phyloP scores from a whole-genome alignment of 176 grass and related monocot species.

The Chloris gayana region DNA sequence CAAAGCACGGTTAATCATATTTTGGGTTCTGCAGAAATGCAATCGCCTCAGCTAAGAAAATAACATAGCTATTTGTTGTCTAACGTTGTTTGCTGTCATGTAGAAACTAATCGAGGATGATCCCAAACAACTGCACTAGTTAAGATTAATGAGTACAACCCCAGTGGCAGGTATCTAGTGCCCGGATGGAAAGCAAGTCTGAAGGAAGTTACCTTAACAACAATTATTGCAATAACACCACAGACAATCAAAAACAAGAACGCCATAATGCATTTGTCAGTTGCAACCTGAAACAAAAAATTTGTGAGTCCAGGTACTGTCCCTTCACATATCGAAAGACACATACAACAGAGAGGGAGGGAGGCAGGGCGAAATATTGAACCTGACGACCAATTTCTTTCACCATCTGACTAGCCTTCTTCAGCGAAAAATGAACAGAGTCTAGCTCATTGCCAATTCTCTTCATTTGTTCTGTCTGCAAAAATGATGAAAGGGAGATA shows the following conservation, averaged over 20 bases:
- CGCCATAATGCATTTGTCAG: slow-evolving; percentile 97
- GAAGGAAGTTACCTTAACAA: slow-evolving; percentile 99
- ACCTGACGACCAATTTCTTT: slow-evolving; percentile 78
- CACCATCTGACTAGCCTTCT: slow-evolving; percentile 69
- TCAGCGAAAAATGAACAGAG: slow-evolving; percentile 68
- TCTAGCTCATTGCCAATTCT: slow-evolving; percentile 64
- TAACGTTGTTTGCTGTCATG: too few relatives aligned
- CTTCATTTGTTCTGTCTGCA: slow-evolving; percentile 70
- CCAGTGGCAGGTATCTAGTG: too few relatives aligned
- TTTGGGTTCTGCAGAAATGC: neutral
- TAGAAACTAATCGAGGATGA: too few relatives aligned
- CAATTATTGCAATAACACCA: slow-evolving; percentile 87
- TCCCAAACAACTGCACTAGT: too few relatives aligned
- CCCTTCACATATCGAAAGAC: neutral
- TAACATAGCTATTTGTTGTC: too few relatives aligned
- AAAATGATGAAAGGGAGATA: neutral
- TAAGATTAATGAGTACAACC: too few relatives aligned
- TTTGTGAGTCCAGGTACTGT: slow-evolving; percentile 16
- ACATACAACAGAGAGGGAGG: neutral
- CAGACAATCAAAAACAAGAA: slow-evolving; percentile 85
- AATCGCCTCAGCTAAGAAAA: slow-evolving; percentile 3
- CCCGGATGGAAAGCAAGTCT: too few relatives aligned
- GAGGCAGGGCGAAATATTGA: neutral
- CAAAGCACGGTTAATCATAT: neutral
- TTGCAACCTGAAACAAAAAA: slow-evolving; percentile 74